Conservation (phyloP, 2,329 filamentous ascomycete genomes). For the Xylariaceae sp. region DNA sequence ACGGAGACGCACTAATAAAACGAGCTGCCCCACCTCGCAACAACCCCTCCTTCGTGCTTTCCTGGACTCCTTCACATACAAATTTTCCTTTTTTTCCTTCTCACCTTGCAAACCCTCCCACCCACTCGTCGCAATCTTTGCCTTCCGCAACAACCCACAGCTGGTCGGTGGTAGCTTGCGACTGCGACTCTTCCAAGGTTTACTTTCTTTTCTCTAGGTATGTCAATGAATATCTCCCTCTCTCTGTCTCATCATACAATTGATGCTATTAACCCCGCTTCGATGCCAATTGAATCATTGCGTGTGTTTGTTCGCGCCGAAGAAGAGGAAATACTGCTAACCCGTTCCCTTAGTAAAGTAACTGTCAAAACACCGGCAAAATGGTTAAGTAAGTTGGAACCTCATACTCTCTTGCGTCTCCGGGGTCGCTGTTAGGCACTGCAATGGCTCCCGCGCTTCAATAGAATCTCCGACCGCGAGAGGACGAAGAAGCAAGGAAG, state of each 20-base stretch:
- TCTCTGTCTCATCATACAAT: neutral
- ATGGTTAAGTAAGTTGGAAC: slow-evolving; percentile 89
- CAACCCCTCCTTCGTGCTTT: slow-evolving; percentile 16
- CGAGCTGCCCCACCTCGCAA: slow-evolving; percentile 17
- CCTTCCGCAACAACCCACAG: slow-evolving; percentile 27
- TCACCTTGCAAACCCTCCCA: slow-evolving; percentile 3
- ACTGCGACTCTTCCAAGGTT: slow-evolving; percentile 19
- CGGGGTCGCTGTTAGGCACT: neutral
- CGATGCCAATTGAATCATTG: neutral
- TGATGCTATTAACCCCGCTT: slow-evolving; percentile 15
- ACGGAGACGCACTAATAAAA: slow-evolving; percentile 7
- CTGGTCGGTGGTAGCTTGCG: slow-evolving; percentile 31
- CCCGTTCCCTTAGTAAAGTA: slow-evolving; percentile 33
- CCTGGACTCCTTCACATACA: slow-evolving; percentile 14
- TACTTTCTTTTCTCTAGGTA: slow-evolving; percentile 20
- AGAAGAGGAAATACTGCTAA: slow-evolving; percentile 9
- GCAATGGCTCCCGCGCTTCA: neutral
- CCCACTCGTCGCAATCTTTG: slow-evolving; percentile 14
- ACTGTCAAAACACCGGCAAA: slow-evolving; percentile 70
- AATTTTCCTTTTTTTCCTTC: slow-evolving; percentile 16
- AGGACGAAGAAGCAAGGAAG: neutral
- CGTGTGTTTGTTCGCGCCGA: neutral
- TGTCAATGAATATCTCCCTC: slow-evolving; percentile 6
- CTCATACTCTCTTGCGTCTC: neutral
- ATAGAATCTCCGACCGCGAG: neutral